These are phyloP conservation scores for Rhododendron henanense DNA, from an alignment of 148 eudicot genomes.

Conservation along the genomic window DNA sequence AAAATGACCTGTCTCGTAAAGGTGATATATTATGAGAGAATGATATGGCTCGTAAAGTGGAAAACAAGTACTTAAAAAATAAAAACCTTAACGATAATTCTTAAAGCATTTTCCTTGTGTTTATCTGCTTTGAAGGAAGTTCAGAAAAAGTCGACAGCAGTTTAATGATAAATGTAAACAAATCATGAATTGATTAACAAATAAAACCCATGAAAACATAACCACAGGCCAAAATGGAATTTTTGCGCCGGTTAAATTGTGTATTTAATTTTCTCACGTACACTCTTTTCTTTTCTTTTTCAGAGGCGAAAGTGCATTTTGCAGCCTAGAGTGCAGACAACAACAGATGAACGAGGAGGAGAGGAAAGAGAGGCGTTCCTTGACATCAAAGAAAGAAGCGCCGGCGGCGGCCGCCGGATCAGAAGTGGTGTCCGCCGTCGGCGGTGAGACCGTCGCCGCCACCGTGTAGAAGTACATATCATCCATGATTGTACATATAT, in stretches of 20 bases:
- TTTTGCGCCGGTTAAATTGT: not conserved
- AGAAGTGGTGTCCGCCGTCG: not conserved
- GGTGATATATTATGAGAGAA: too few species aligned
- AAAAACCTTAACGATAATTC: not conserved
- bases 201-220: not conserved
- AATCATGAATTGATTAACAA: not conserved
- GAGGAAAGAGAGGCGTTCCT: slow-evolving; percentile 38
- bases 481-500: not conserved
- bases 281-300: not conserved
- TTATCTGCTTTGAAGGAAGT: not conserved
- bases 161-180: not conserved
- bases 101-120: not conserved
- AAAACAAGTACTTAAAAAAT: too few species aligned
- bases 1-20: too few species aligned
- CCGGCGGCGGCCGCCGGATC: not conserved
- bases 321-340: slow-evolving; percentile 57
- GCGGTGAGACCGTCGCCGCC: slow-evolving; percentile 10
- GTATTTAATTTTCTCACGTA: not conserved
- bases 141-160: not conserved
- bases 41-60: too few species aligned
- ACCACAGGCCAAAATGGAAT: not conserved
- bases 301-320: slow-evolving; percentile 13
- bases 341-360: slow-evolving; percentile 68
- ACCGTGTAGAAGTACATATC: slow-evolving; percentile 16
- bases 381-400: slow-evolving; percentile 22